These are phyloP conservation scores for Gaertneriomyces sp. DNA, from an alignment of 192 early-diverging fungal species.

Conservation along the genomic window DNA sequence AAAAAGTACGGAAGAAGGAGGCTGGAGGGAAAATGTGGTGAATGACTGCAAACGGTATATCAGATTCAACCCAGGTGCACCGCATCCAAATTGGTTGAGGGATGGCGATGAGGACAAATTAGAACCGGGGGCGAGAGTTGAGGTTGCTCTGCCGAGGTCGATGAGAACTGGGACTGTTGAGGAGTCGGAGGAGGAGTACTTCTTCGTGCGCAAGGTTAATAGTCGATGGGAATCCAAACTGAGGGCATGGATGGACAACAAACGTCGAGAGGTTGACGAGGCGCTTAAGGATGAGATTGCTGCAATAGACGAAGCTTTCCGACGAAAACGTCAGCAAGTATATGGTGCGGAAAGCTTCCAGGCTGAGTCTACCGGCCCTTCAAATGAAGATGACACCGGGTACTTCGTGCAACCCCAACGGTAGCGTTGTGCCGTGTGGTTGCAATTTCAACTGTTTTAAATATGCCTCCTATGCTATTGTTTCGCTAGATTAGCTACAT, in stretches of 20 bases:
- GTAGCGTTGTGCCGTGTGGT: too few relatives aligned
- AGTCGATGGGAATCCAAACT: constrained; percentile 14
- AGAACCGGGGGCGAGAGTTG: constrained; percentile 17
- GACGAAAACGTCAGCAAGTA: background rate
- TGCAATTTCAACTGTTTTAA: too few relatives aligned
- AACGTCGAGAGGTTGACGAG: constrained; percentile 13
- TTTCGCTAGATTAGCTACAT: too few relatives aligned
- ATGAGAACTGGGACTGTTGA: background rate
- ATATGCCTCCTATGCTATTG: too few relatives aligned
- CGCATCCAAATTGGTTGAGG: constrained; percentile 36
- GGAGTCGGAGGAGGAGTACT: constrained; percentile 11
- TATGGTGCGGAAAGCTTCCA: too few relatives aligned
- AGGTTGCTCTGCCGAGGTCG: constrained; percentile 1
- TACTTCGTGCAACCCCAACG: too few relatives aligned
- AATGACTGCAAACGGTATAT: constrained; percentile 39
- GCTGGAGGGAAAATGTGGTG: constrained; percentile 21
- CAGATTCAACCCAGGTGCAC: constrained; percentile 15
- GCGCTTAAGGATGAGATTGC: constrained; percentile 25
- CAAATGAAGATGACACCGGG: too few relatives aligned
- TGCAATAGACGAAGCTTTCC: constrained; percentile 9
- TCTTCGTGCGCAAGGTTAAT: constrained; percentile 28
- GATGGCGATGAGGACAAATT: constrained; percentile 23
- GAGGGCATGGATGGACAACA: constrained; percentile 22
- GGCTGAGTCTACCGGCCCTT: too few relatives aligned
- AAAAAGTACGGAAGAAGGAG: constrained; percentile 16